These are phyloP conservation scores for Fremontodendron californicum DNA, from an alignment of 345 rosid species.

Conservation along the genomic window DNA sequence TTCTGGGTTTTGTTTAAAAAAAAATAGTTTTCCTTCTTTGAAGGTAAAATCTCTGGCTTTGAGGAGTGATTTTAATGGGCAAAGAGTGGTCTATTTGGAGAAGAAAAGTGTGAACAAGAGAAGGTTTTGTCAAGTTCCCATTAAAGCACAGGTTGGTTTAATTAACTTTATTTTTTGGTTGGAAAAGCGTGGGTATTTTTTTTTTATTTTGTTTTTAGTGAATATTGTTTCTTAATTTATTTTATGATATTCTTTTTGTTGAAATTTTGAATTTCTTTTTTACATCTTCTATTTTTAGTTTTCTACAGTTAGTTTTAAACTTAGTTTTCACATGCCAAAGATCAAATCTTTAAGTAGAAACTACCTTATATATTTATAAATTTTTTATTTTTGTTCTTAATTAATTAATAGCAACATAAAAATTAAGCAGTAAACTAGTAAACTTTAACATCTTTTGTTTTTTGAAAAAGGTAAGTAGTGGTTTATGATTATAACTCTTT, in stretches of 20 bases:
- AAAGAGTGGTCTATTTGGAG: conserved; percentile 33
- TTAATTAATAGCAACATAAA: no score
- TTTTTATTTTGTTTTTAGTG: no score
- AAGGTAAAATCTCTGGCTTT: conserved; percentile 34
- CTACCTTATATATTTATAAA: neutral
- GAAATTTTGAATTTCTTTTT: neutral
- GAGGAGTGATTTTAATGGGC: conserved; percentile 45
- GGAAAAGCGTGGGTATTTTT: neutral
- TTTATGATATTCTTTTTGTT: neutral
- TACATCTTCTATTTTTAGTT: neutral
- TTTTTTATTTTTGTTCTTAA: neutral
- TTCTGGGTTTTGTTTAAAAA: conserved; percentile 13
- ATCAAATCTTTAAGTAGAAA: neutral
- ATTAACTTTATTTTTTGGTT: neutral
- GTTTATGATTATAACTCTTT: neutral
- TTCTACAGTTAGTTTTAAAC: neutral
- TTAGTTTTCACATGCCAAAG: neutral
- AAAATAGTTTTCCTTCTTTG: conserved; percentile 28
- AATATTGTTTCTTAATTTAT: no score
- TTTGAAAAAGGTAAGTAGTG: neutral
- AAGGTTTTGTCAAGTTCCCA: conserved; percentile 23
- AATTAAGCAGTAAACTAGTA: no score
- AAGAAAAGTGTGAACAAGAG: conserved; percentile 25
- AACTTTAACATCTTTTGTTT: no score
- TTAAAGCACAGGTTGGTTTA: conserved; percentile 56